Evolutionary conservation across 75 land plant species (phyloP), one percentile per base, ranked within the genome.

Genomic region (Cunninghamia lanceolata): DNA sequence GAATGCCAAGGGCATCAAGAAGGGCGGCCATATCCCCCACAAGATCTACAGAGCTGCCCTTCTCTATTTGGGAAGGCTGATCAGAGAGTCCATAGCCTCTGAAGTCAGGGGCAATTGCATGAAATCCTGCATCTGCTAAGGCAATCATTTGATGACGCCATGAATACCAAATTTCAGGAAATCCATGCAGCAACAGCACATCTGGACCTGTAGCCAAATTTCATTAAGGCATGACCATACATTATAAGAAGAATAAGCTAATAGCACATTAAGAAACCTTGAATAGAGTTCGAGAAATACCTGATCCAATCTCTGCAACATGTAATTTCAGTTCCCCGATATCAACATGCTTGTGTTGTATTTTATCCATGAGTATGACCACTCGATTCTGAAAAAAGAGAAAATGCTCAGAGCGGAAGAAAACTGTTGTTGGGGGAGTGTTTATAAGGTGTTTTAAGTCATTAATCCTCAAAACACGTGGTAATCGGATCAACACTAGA

Each of bases 131-230:
- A 15, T 88, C 52, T 36, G 96, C 94, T 1, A 90, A 88, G 1
- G 93, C 94, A 17, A 91, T 53, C 91, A 95, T 94, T 86, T 95
- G 96, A 85, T 93, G 87, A 59, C 95, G 70, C 96, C 96, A 95
- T 40, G 95, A 84, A 88, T 95, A 95, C 96, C 96, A 95, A 52
- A 89, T 92, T 34, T 95, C 94, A 0, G 95, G 96, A 68, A 95
- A 95, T 0, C 95, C 96, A 85, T 95, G 96, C n/a, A 94, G 74
- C 73, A 95, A 90, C 15, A 95, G 78, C 35, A 94, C 94, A 19
- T 73, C 84, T 7, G 89, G 54, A 59, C 90, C 91, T 88, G 14
- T 71, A 71, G 10, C 36, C 11, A 32, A 32, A 32, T 34, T 2
- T 71, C 36, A 71, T 71, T 2, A 71, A 11, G 52, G 15, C 52